Evolutionary conservation across 2,329 filamentous ascomycete species (phyloP), one percentile per base, ranked within the genome.

Genomic region (Verticillium isaacii): DNA sequence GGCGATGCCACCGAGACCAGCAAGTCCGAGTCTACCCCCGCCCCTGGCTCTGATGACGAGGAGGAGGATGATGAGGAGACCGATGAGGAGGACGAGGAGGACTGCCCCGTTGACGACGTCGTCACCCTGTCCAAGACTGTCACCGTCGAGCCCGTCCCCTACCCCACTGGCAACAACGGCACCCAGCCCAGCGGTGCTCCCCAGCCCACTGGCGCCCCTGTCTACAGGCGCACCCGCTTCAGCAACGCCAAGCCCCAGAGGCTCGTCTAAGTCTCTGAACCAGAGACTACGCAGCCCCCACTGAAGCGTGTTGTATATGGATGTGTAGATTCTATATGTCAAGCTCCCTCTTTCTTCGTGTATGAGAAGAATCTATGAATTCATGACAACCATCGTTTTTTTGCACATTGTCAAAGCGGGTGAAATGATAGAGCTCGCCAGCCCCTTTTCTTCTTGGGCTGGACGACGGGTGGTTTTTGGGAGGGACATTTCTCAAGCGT

Each of bases 141-240:
- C 34, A 69, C 67, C 57, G 66, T 69, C 37, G 71, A 67, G 59
- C 67, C 69, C 62, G 69, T 78, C 63, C 79, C 79, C 66, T 79
- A 74, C 73, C 79, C 79, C 58, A 71, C 69, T 59, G 70, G 70
- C 65, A 62, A 63, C 59, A 68, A 64, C 66, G 77, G 77, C 73
- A 72, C 71, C 62, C 75, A 76, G 58, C 64, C 63, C 61, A 65
- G 73, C 56, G 74, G 74, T 58, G 69, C 66, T 39, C 70, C 73
- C 41, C 64, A 64, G 50, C 73, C 76, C 62, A 73, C 75, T 60
- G 76, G 75, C 65, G 29, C 29, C 12, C 41, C 58, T 32, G 17
- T 59, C 25, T 32, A 32, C 58, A 23, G 17, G 61, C 70, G 63
- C 61, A 63, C 19, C 61, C 70, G 63, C 61, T 65, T 63, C 60